phyloP scores from a whole-genome alignment of 1,284 basidiomycete genomes.

The Pseudozyma tsukubaensis region DNA sequence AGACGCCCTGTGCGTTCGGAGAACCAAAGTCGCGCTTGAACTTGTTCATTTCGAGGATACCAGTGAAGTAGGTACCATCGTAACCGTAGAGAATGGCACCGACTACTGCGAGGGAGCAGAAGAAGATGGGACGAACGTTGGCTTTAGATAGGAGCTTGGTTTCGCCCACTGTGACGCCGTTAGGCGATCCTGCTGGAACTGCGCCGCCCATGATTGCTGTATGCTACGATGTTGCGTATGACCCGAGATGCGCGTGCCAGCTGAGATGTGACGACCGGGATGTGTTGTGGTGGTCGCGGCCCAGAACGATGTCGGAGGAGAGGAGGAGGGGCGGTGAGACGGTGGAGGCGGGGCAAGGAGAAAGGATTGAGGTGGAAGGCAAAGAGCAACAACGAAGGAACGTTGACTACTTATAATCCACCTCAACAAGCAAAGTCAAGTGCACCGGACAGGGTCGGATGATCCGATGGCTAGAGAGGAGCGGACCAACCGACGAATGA shows the following conservation, averaged over 20 bases:
- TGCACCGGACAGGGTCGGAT: constrained; percentile 9
- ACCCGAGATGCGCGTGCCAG: too few species aligned
- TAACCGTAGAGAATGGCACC: constrained; percentile 70
- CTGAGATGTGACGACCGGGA: not conserved
- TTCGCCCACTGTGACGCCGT: constrained; percentile 46
- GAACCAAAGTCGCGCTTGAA: constrained; percentile 64
- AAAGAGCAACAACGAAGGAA: not conserved
- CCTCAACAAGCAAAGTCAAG: not conserved
- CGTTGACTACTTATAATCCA: constrained; percentile 7
- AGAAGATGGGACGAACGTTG: constrained; percentile 65
- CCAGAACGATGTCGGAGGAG: not conserved
- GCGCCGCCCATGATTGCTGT: constrained; percentile 32
- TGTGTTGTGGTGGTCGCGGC: not conserved
- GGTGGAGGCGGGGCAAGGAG: not conserved
- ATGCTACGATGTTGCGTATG: not conserved
- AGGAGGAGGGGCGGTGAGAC: not conserved
- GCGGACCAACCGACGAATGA: not conserved
- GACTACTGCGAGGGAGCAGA: constrained; percentile 64
- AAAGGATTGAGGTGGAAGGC: not conserved
- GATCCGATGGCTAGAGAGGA: not conserved
- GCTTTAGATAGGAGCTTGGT: constrained; percentile 61
- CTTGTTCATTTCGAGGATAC: constrained; percentile 68
- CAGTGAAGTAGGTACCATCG: constrained; percentile 60
- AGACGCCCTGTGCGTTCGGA: constrained; percentile 41
- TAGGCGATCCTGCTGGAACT: constrained; percentile 24